These are phyloP conservation scores for Talaromyces sp. DNA, from an alignment of 2,329 filamentous ascomycete genomes.

Conservation along the genomic window DNA sequence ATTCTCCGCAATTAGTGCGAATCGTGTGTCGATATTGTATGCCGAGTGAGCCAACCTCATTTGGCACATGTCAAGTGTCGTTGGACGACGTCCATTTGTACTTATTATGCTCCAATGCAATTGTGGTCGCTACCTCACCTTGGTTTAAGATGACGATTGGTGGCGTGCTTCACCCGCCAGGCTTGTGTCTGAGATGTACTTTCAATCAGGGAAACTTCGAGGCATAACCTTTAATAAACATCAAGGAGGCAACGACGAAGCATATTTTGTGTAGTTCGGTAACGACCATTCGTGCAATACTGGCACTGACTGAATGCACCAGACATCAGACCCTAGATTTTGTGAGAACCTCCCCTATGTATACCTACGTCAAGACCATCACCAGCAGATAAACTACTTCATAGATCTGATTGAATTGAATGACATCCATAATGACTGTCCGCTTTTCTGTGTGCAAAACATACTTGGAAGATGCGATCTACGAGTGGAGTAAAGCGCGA, in stretches of 20 bases:
- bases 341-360: not conserved
- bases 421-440: too few species aligned
- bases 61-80: not conserved
- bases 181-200: not conserved
- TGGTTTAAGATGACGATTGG: not conserved
- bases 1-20: not conserved
- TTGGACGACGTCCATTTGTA: not conserved
- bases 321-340: conserved; percentile 51
- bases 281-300: conserved; percentile 71
- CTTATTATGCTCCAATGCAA: not conserved
- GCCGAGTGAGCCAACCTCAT: not conserved
- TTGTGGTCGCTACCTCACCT: not conserved
- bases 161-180: not conserved
- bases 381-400: too few species aligned
- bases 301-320: conserved; percentile 74
- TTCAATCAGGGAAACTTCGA: not conserved
- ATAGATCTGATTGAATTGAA: too few species aligned
- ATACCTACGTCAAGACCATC: not conserved
- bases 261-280: not conserved
- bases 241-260: not conserved
- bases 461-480: too few species aligned
- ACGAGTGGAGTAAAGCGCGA: not conserved
- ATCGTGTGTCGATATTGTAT: not conserved
- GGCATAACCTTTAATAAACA: not conserved
- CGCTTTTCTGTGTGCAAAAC: too few species aligned